Evolutionary conservation across 345 rosid genomes (phyloP).

Genomic region (Pelargonium nanum): DNA sequence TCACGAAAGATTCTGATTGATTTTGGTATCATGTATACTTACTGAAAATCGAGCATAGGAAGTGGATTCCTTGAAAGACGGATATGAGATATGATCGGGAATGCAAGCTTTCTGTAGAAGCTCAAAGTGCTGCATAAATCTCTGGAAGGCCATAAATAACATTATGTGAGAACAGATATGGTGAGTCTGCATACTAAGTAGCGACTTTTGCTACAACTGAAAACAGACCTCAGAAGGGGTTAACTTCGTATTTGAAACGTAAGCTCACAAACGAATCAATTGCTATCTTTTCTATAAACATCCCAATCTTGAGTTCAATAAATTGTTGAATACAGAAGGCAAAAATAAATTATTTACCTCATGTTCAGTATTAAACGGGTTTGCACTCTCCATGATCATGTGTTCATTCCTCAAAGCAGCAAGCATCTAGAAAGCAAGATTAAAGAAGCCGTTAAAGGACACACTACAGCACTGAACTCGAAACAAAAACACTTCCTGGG

Average conservation of each 20-base stretch:
- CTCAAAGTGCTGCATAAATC: conserved; percentile 87
- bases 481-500: background rate
- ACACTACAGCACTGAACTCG: background rate
- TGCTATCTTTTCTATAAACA: too few species aligned
- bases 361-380: conserved; percentile 66
- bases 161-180: background rate
- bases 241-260: too few species aligned
- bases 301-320: too few species aligned
- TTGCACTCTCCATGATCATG: conserved; percentile 39
- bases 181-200: background rate
- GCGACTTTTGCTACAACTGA: too few species aligned
- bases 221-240: too few species aligned
- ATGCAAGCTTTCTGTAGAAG: conserved; percentile 86
- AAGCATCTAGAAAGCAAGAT: conserved; percentile 46
- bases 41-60: conserved; percentile 64
- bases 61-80: conserved; percentile 65
- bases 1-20: background rate
- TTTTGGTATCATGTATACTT: conserved; percentile 20
- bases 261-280: too few species aligned
- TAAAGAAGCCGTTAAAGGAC: background rate
- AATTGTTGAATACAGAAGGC: background rate
- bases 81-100: conserved; percentile 63
- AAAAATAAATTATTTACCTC: conserved; percentile 41
- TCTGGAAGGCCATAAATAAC: conserved; percentile 33
- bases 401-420: conserved; percentile 82